A percentile compares a stretch with the other conserved stretches of the same genome.
Conservation (phyloP, 1,139 yeast genomes). For the Diutina neorugosa region DNA sequence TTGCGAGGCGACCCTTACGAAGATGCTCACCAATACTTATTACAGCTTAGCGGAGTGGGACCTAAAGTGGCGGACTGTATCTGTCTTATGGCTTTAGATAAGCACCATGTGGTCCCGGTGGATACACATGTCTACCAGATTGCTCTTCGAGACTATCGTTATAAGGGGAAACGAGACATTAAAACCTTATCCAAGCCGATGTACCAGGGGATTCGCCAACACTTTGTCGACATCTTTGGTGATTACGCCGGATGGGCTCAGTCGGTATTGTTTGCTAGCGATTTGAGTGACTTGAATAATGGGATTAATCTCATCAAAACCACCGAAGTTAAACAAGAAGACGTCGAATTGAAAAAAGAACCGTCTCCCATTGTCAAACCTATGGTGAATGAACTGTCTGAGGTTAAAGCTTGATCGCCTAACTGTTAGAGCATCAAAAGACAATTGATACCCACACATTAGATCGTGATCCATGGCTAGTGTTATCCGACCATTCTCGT, state of each 20-base stretch:
- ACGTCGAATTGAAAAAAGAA: constrained; percentile 3
- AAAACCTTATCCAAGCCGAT: constrained; percentile 46
- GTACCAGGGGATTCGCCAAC: constrained; percentile 47
- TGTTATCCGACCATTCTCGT: too few relatives aligned
- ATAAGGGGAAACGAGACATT: constrained; percentile 25
- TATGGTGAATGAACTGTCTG: not conserved
- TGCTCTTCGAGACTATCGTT: constrained; percentile 70
- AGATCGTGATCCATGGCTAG: too few relatives aligned
- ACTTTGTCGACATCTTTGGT: constrained; percentile 69
- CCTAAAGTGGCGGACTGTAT: constrained; percentile 95
- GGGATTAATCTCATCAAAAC: constrained; percentile 19
- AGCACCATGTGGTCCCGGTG: constrained; percentile 83
- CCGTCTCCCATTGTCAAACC: not conserved
- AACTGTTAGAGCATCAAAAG: too few relatives aligned
- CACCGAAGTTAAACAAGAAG: constrained; percentile 3
- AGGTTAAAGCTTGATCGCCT: not conserved
- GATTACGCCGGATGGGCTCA: constrained; percentile 98
- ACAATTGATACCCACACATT: too few relatives aligned
- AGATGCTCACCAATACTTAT: constrained; percentile 51
- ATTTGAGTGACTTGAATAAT: constrained; percentile 49
- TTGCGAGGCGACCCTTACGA: constrained; percentile 37
- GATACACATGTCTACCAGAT: constrained; percentile 96
- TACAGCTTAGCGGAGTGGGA: constrained; percentile 79
- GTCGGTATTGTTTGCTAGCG: constrained; percentile 80
- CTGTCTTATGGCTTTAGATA: constrained; percentile 81